phyloP scores from a whole-genome alignment of 768 basidiomycete genomes.

The Clavaria fumosa region DNA sequence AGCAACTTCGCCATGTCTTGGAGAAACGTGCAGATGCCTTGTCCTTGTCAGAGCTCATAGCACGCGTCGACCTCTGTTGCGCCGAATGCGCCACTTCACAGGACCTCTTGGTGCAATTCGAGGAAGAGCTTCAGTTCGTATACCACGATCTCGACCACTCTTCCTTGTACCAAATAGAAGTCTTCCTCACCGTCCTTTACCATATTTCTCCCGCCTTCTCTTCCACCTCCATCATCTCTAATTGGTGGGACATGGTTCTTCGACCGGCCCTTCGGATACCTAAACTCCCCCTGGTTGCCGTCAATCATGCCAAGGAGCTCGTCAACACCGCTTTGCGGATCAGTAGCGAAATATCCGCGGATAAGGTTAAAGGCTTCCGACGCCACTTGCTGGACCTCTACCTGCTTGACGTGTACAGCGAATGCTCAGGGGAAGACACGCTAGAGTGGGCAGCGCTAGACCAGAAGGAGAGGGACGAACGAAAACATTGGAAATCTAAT shows the following conservation, averaged over 20 bases:
- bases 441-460: conserved; percentile 62
- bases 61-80: conserved; percentile 40
- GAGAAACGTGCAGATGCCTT: conserved; percentile 36
- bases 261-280: conserved; percentile 68
- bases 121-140: conserved; percentile 52
- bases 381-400: conserved; percentile 59
- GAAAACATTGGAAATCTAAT: conserved; percentile 60
- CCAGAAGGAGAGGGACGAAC: conserved; percentile 41
- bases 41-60: conserved; percentile 33
- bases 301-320: conserved; percentile 57
- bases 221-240: conserved; percentile 50
- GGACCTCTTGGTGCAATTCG: conserved; percentile 35
- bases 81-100: conserved; percentile 31
- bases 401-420: conserved; percentile 62
- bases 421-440: conserved; percentile 55
- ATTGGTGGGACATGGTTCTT: conserved; percentile 71
- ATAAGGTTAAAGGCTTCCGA: conserved; percentile 49
- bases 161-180: conserved; percentile 42
- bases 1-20: conserved; percentile 43
- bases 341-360: conserved; percentile 27
- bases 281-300: conserved; percentile 39
- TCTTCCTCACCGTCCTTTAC: conserved; percentile 50
- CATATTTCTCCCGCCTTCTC: conserved; percentile 48
- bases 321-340: conserved; percentile 45
- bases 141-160: conserved; percentile 54